phyloP scores from a whole-genome alignment of 2,329 filamentous ascomycete genomes.

The Xylariaceae sp. region DNA sequence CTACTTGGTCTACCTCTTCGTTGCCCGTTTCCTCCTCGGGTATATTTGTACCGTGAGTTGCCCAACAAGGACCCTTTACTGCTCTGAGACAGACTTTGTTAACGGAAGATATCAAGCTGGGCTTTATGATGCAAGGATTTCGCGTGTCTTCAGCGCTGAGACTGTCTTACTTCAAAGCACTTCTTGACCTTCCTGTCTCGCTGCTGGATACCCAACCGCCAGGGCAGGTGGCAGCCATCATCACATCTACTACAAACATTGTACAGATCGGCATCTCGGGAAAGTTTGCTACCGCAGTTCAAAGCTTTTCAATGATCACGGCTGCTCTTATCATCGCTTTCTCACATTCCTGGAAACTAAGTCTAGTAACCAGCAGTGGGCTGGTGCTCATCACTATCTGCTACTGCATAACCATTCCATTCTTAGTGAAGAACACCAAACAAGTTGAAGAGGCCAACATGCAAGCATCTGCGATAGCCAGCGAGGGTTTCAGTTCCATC shows the following conservation, averaged over 20 bases:
- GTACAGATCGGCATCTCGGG: constrained; percentile 64
- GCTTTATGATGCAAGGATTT: constrained; percentile 60
- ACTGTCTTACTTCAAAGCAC: constrained; percentile 61
- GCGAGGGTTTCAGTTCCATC: constrained; percentile 58
- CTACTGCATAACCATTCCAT: constrained; percentile 50
- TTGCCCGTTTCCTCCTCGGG: constrained; percentile 61
- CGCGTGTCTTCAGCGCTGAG: constrained; percentile 60
- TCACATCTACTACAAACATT: constrained; percentile 61
- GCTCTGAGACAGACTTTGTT: background rate
- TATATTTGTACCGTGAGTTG: constrained; percentile 53
- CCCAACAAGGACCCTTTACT: constrained; percentile 22
- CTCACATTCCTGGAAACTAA: constrained; percentile 56
- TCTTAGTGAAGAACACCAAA: constrained; percentile 52
- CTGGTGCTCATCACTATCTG: constrained; percentile 54
- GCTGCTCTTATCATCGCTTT: constrained; percentile 56
- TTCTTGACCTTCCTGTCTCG: constrained; percentile 64
- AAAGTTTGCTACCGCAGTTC: constrained; percentile 57
- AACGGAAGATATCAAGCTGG: constrained; percentile 40
- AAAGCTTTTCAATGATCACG: constrained; percentile 51
- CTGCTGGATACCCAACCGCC: constrained; percentile 64
- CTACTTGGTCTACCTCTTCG: constrained; percentile 69
- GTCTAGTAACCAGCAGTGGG: constrained; percentile 57
- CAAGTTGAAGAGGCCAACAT: constrained; percentile 52
- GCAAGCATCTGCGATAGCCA: constrained; percentile 57
- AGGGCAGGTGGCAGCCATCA: constrained; percentile 59